A percentile compares a stretch with the other conserved stretches of the same genome.
phyloP scores from a whole-genome alignment of 768 basidiomycete species.

The Epithele typhae region DNA sequence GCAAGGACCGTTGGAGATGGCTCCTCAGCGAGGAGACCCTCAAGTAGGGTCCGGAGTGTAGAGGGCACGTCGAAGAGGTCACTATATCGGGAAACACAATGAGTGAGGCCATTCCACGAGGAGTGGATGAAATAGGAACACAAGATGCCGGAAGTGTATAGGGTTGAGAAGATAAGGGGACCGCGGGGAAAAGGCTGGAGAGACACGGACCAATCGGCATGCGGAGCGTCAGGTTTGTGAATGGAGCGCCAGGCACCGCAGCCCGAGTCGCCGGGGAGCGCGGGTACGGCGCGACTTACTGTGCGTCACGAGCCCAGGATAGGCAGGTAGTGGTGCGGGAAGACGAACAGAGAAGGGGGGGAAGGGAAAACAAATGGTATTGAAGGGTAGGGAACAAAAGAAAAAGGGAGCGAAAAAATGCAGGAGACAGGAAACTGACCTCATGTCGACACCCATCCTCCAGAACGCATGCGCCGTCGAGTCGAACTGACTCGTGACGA shows the following conservation, averaged over 20 bases:
- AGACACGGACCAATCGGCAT: background rate
- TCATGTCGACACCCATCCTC: conserved; percentile 67
- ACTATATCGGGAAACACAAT: conserved; percentile 18
- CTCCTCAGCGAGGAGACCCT: conserved; percentile 41
- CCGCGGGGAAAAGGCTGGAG: no score
- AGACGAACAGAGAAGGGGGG: background rate
- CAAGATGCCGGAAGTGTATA: no score
- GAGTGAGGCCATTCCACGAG: background rate
- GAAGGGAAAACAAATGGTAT: background rate
- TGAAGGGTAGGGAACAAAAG: background rate
- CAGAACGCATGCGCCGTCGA: conserved; percentile 71
- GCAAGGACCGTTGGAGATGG: conserved; percentile 31
- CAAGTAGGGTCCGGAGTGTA: conserved; percentile 35
- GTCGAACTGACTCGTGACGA: conserved; percentile 88
- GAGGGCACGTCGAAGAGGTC: conserved; percentile 37
- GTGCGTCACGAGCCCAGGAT: no score
- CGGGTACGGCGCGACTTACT: no score
- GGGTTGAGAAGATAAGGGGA: no score
- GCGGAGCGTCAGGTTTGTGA: no score
- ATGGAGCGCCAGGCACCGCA: no score
- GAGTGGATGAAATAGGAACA: no score
- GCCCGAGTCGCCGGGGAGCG: background rate
- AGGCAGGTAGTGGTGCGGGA: background rate
- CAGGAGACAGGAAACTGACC: conserved; percentile 48
- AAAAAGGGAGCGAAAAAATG: background rate